These are phyloP conservation scores for Crithidia thermophila DNA, from an alignment of 208 protist species.

Conservation along the genomic window DNA sequence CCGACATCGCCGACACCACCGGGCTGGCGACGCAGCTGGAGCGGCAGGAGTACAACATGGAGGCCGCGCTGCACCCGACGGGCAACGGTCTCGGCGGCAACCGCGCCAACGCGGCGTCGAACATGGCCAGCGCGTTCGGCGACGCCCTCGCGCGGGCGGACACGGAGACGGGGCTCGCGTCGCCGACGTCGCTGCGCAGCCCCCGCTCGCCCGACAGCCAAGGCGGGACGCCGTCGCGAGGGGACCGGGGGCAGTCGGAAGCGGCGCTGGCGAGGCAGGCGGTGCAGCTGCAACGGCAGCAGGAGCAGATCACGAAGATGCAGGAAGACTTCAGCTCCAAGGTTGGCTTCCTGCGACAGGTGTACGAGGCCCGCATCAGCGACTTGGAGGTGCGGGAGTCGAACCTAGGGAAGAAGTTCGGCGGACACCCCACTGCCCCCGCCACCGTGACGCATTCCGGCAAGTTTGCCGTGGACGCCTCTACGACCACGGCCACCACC, in stretches of 20 bases:
- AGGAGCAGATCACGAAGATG: slow-evolving; percentile 77
- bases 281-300: slow-evolving; percentile 59
- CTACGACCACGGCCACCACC: neutral
- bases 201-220: slow-evolving; percentile 11
- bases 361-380: slow-evolving; percentile 92
- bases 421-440: neutral
- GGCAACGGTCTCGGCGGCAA: slow-evolving; percentile 29
- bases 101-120: neutral
- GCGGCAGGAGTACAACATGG: slow-evolving; percentile 45
- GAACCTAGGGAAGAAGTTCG: slow-evolving; percentile 34
- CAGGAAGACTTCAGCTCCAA: slow-evolving; percentile 89
- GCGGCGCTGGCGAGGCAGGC: slow-evolving; percentile 55
- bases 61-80: slow-evolving; percentile 64
- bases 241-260: slow-evolving; percentile 44
- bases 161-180: neutral
- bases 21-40: slow-evolving; percentile 17
- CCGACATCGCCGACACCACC: slow-evolving; percentile 30
- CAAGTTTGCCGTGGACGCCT: neutral
- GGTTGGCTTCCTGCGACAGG: slow-evolving; percentile 85
- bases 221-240: slow-evolving; percentile 4
- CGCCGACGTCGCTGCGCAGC: neutral
- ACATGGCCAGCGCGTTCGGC: neutral
- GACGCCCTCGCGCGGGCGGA: neutral
- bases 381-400: slow-evolving; percentile 88
- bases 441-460: neutral